These are phyloP conservation scores for Neurospora africana DNA, from an alignment of 495 filamentous ascomycete species.

Conservation along the genomic window DNA sequence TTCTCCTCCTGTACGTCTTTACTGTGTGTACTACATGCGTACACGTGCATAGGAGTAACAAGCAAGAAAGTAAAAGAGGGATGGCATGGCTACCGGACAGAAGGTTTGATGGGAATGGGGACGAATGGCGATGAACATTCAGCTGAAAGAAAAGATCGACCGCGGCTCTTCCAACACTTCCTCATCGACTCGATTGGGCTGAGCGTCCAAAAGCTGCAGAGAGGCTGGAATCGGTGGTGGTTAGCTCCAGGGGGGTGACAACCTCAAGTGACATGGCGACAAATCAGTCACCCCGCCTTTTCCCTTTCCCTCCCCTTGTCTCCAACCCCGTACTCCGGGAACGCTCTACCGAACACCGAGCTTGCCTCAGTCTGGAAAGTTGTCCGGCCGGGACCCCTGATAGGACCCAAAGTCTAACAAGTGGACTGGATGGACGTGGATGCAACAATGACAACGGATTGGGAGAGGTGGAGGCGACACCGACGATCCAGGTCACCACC, in stretches of 20 bases:
- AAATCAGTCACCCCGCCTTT: neutral
- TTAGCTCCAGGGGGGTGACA: neutral
- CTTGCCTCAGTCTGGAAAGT: neutral
- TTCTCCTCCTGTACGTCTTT: neutral
- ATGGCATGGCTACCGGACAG: neutral
- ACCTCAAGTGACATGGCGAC: neutral
- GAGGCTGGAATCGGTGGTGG: neutral
- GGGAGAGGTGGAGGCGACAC: neutral
- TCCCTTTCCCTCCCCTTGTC: neutral
- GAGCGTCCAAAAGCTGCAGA: neutral
- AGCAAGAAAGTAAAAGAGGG: neutral
- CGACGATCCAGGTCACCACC: neutral
- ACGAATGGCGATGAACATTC: neutral
- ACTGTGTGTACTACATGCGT: neutral
- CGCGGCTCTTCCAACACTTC: neutral
- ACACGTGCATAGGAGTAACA: neutral
- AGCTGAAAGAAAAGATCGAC: neutral
- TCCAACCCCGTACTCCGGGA: neutral
- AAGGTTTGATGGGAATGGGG: neutral
- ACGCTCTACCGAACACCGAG: neutral
- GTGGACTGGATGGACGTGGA: neutral
- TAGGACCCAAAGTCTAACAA: neutral
- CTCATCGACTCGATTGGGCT: neutral
- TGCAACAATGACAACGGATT: neutral
- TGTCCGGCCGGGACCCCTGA: neutral